A percentile compares a stretch with the other conserved stretches of the same genome.
phyloP scores from a whole-genome alignment of 176 grass and related monocot genomes.

The Rhynchospora breviuscula region DNA sequence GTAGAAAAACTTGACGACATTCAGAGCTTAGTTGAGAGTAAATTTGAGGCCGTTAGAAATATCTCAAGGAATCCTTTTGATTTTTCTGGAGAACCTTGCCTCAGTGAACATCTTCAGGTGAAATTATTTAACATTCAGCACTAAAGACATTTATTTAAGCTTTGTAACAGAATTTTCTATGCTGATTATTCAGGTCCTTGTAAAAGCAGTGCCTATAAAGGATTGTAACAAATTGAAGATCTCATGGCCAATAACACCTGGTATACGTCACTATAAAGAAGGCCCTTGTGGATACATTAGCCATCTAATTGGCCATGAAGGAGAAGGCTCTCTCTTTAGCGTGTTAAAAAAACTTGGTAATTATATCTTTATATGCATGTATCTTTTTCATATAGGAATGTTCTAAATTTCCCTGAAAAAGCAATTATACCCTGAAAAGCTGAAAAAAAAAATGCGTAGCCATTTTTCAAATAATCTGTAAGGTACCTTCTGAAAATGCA shows the following conservation, averaged over 20 bases:
- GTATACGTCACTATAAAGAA: slow-evolving; percentile 70
- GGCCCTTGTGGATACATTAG: slow-evolving; percentile 70
- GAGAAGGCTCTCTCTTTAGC: slow-evolving; percentile 92
- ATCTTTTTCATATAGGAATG: background rate
- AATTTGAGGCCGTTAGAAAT: slow-evolving; percentile 58
- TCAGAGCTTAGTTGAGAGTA: slow-evolving; percentile 76
- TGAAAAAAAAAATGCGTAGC: background rate
- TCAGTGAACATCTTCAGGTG: slow-evolving; percentile 84
- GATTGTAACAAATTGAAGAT: slow-evolving; percentile 71
- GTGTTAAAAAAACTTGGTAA: slow-evolving; percentile 88
- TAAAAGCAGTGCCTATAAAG: slow-evolving; percentile 87
- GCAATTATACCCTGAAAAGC: background rate
- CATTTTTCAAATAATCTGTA: background rate
- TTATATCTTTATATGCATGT: slow-evolving; percentile 4
- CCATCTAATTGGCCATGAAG: slow-evolving; percentile 96
- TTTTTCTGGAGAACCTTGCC: slow-evolving; percentile 81
- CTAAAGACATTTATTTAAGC: background rate
- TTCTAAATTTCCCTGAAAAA: background rate
- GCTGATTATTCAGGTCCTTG: slow-evolving; percentile 61
- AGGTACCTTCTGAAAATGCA: background rate
- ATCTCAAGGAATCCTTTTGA: slow-evolving; percentile 49
- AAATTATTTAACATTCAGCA: background rate
- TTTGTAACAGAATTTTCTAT: background rate
- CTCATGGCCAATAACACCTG: slow-evolving; percentile 81
- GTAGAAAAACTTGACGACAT: slow-evolving; percentile 68